Evolutionary conservation across 768 basidiomycete species (phyloP).

Genomic region (Lyophyllum decastes): DNA sequence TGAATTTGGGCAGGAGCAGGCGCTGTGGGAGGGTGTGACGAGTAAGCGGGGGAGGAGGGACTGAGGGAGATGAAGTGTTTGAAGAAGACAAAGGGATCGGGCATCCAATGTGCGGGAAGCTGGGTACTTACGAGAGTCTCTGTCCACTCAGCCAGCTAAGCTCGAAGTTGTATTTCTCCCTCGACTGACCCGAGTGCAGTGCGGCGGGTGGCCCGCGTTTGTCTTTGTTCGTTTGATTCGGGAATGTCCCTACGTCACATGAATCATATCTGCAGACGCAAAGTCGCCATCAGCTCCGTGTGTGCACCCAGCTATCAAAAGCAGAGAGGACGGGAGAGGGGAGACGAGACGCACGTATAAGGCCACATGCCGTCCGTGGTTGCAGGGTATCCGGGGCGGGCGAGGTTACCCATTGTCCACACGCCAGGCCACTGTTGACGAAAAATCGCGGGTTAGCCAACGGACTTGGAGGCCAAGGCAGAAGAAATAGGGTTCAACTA

Average conservation of each 20-base stretch:
- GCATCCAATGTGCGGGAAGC: no score
- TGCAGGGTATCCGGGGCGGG: slow-evolving; percentile 76
- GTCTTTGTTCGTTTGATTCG: slow-evolving; percentile 64
- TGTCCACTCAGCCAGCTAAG: slow-evolving; percentile 82
- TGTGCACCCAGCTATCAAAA: no score
- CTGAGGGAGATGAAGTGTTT: neutral
- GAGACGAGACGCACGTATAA: slow-evolving; percentile 54
- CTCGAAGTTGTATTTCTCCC: slow-evolving; percentile 52
- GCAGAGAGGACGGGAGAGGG: no score
- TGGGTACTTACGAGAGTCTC: slow-evolving; percentile 65
- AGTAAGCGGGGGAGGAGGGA: neutral
- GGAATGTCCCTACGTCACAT: slow-evolving; percentile 78
- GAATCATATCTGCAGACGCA: slow-evolving; percentile 45
- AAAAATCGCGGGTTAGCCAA: no score
- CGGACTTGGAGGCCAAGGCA: no score
- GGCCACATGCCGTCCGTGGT: slow-evolving; percentile 86
- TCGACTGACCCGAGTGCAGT: slow-evolving; percentile 47
- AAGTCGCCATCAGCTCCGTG: no score
- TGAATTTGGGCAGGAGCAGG: slow-evolving; percentile 74
- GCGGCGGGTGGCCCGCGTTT: slow-evolving; percentile 61
- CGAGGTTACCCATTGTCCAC: slow-evolving; percentile 91
- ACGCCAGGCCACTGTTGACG: slow-evolving; percentile 72
- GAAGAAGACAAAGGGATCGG: slow-evolving; percentile 6
- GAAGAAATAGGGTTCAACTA: no score
- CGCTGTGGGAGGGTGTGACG: no score